Evolutionary conservation across 2,329 filamentous ascomycete species (phyloP), one percentile per base, ranked within the genome.

Genomic region (Trichoderma brevicompactum): DNA sequence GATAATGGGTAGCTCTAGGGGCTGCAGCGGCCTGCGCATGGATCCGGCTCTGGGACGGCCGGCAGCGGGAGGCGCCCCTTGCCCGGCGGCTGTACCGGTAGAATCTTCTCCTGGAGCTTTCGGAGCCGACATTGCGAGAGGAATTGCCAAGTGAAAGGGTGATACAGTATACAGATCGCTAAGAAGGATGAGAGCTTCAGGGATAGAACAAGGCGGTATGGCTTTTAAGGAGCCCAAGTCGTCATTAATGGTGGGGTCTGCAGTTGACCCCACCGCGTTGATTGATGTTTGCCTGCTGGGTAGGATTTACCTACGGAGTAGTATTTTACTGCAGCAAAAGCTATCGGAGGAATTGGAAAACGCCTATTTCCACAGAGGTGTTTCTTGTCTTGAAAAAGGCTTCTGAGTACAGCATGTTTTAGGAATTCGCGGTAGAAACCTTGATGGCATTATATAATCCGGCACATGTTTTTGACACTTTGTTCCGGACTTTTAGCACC

Each of bases 1-100:
- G 66, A 99, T 81, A 64, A 93, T 89, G 15, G 94, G 94, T 17
- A 98, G 84, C 67, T 92, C 85, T 68, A 98, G 86, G 1, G 91
- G 91, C 49, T 86, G 82, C 7, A 87, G 87, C 13, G 82, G 82
- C 63, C 81, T 81, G 61, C 78, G 79, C 58, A 78, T 70, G n/a
- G 80, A 78, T 55, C 66, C 73, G 66, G 58, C 66, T 46, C 60
- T 44, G 44, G 69, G 72, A 12, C 71, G 74, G 43, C 73, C 65
- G 12, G 62, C 63, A 28, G 23, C 23, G 38, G 70, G 65, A 55
- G 73, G 63, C 15, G 61, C 64, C 41, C 69, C 70, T 59, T 82
- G 80, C 54, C 80, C 77, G 32, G 76, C 71, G 41, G 77, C 74
- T 9, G 79, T 74, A 63, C 79, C 75, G 49, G 76, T 74, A 73